Evolutionary conservation across 108 stramenopile species (phyloP).

Genomic region (Cyclotella distinguenda): DNA sequence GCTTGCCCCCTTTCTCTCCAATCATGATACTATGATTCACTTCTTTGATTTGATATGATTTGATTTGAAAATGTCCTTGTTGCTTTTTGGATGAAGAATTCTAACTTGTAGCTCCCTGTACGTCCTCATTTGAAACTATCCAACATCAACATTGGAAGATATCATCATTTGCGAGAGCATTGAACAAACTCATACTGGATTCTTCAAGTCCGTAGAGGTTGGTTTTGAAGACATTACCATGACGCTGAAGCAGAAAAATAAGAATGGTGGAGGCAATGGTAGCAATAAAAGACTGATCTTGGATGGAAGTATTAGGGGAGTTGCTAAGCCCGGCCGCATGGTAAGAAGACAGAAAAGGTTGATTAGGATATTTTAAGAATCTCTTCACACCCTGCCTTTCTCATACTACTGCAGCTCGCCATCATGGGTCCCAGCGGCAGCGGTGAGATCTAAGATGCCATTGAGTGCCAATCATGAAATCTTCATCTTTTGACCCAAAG

Average conservation of each 20-base stretch:
- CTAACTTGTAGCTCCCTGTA: neutral
- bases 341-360: neutral
- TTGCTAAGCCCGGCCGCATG: slow-evolving; percentile 75
- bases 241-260: slow-evolving; percentile 56
- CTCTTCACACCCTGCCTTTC: no score
- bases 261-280: slow-evolving; percentile 5
- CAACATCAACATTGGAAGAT: slow-evolving; percentile 26
- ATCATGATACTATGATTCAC: neutral
- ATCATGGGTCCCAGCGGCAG: slow-evolving; percentile 71
- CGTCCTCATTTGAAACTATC: neutral
- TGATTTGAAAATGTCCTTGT: no score
- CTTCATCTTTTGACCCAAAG: neutral
- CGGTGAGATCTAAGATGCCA: no score
- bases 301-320: slow-evolving; percentile 74
- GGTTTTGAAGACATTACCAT: slow-evolving; percentile 67
- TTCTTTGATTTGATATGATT: neutral
- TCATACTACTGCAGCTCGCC: slow-evolving; percentile 45
- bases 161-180: slow-evolving; percentile 40
- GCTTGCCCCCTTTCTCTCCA: slow-evolving; percentile 24
- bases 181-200: slow-evolving; percentile 35
- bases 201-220: slow-evolving; percentile 58
- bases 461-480: no score
- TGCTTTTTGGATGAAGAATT: no score
- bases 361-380: no score
- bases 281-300: slow-evolving; percentile 54